Conservation (phyloP, 257 asterid genomes). For the Cruciata laevipes region DNA sequence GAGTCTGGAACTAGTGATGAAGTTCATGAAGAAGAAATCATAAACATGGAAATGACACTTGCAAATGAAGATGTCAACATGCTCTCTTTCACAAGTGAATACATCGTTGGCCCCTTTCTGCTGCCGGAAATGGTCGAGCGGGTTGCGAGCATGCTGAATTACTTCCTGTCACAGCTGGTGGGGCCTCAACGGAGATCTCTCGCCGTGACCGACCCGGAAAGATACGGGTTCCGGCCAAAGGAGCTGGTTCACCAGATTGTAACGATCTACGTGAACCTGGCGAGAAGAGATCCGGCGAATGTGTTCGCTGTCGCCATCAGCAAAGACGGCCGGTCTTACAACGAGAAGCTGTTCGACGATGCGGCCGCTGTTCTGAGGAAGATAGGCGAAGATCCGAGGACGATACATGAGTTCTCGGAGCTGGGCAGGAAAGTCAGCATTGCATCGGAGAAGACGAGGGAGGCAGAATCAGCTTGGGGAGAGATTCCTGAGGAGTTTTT, state of each 20-base stretch:
- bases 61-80: constrained; percentile 92
- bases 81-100: constrained; percentile 91
- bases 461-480: constrained; percentile 89
- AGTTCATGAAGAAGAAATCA: too few species aligned
- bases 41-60: constrained; percentile 87
- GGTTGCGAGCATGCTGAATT: constrained; percentile 97
- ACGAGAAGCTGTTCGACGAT: neutral
- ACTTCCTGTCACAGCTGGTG: constrained; percentile 81
- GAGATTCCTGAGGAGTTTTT: constrained; percentile 98
- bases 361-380: neutral
- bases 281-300: neutral
- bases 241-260: neutral
- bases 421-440: constrained; percentile 43
- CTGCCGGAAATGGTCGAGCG: constrained; percentile 98
- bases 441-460: constrained; percentile 83
- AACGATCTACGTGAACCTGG: neutral
- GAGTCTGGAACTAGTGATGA: constrained; percentile 68
- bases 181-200: constrained; percentile 96
- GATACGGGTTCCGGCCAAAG: constrained; percentile 86
- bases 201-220: constrained; percentile 87
- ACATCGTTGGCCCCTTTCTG: constrained; percentile 80
- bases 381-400: neutral
- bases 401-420: neutral
- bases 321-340: neutral
- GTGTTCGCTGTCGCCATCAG: neutral